phyloP scores from a whole-genome alignment of 2,329 filamentous ascomycete species.

The Pyricularia sp. region DNA sequence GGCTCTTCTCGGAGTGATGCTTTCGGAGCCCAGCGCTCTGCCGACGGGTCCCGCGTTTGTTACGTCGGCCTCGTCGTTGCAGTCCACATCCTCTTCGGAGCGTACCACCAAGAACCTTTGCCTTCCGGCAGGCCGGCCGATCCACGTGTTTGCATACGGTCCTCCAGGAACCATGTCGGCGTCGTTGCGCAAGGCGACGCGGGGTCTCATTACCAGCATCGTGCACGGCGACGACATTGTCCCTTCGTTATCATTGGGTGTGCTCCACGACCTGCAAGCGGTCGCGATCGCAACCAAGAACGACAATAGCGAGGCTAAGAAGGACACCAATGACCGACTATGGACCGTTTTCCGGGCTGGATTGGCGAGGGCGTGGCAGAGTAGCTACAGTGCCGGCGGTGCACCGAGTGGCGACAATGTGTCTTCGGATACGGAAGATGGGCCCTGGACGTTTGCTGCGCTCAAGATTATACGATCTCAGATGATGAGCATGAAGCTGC shows the following conservation, averaged over 20 bases:
- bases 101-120: constrained; percentile 15
- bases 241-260: constrained; percentile 62
- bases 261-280: constrained; percentile 66
- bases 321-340: constrained; percentile 56
- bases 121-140: constrained; percentile 58
- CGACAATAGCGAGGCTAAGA: constrained; percentile 57
- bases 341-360: constrained; percentile 56
- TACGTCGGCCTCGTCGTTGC: constrained; percentile 37
- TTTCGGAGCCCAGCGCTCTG: constrained; percentile 48
- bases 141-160: constrained; percentile 74
- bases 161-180: constrained; percentile 65
- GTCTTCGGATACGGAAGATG: constrained; percentile 33
- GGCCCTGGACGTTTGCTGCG: constrained; percentile 60
- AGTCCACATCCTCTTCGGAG: constrained; percentile 24
- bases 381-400: constrained; percentile 18
- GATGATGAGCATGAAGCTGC: constrained; percentile 60
- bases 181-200: constrained; percentile 58
- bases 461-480: constrained; percentile 56
- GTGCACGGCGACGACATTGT: constrained; percentile 68
- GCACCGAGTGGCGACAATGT: neutral
- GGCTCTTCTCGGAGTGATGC: constrained; percentile 60
- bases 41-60: constrained; percentile 48
- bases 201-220: constrained; percentile 65
- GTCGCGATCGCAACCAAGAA: constrained; percentile 64
- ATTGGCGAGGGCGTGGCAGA: constrained; percentile 51